Evolutionary conservation across 2,329 filamentous ascomycete genomes (phyloP), one percentile per base, ranked within the genome.

Genomic region (Epichloe elymi): DNA sequence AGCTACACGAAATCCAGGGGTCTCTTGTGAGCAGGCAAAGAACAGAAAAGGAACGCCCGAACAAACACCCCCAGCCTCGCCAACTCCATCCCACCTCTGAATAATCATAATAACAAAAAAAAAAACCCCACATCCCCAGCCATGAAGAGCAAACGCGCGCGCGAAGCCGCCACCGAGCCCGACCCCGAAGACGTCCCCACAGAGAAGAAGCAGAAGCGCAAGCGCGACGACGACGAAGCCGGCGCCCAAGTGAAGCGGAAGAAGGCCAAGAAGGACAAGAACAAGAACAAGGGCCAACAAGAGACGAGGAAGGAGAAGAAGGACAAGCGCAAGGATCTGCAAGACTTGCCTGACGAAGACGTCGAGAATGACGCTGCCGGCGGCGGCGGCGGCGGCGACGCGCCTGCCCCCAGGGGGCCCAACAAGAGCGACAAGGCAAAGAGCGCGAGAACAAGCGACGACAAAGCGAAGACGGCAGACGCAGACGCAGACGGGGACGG

Each of bases 121-220:
- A 30, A 11, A 11, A 30, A 30, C 8, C 8, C 17, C 3, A n/a
- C 39, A 41, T 11, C 17, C 39, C 4, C n/a, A 41, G 37, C 11
- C 46, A 62, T 65, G 62, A 70, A 70, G 59, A 70, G 66, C 62
- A 70, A 70, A 55, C 66, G 67, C 49, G 67, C 66, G 39, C 63
- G 62, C 51, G 66, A 69, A 46, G 61, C 61, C 35, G 58, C 51
- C 41, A 58, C 61, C 37, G 56, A 57, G 10, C 63, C 64, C 11
- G 60, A 62, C 39, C 58, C 61, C 37, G 56, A 57, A n/a, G 61
- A 59, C 48, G 57, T 57, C 14, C 56, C 51, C 23, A 56, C 61
- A 30, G 57, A 57, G 51, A 68, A 67, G 59, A 26, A 26, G 23
- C 23, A 2, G 2, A 68, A 68, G 64, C 65, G 64, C 60, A 67